Evolutionary conservation across 345 rosid genomes (phyloP), one percentile per base, ranked within the genome.

Genomic region (Populus euphratica): DNA sequence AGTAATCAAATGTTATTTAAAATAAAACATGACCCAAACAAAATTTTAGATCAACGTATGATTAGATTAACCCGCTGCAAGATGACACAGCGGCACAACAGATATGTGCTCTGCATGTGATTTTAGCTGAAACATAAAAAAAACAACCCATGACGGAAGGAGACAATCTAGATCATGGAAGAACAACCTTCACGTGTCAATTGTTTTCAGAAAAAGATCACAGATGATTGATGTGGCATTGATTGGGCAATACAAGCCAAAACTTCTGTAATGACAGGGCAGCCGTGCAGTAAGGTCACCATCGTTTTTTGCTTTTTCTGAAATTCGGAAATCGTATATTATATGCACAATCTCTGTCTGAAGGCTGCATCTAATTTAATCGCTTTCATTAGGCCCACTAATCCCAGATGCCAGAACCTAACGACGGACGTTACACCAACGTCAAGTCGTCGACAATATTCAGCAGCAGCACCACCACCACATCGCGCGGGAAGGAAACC

Each of bases 401-500:
- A 52, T 52, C 23, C 59, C 59, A 52, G 18, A 47, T 13, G 16
- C 4, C 16, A 44, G 5, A 14, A 44, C 49, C 16, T 44, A 59
- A 8, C 5, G 23, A 23, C 64, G 27, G 21, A 11, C 25, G 3
- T 47, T 16, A 52, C 59, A 8, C 70, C 70, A 16, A 27, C 35
- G 67, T 63, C 67, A 63, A 1, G 59, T 20, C 59, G 59, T 52
- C 59, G 0, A 52, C 17, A 31, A 65, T 41, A 12, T 61, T 65
- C 36, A 9, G 2, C 2, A 20, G 2, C 2, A 20, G 0, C 67
- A 63, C 25, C 67, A 66, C 20, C 21, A 17, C 27, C 25, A 38
- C 39, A 66, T 49, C 72, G 64, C 78, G 78, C 71, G 71, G 47
- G 71, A 33, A 66, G 62, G 33, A 41, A 41, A 41, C 4, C 4